Conservation (phyloP, 2,329 filamentous ascomycete species). For the Dothidotthia symphoricarpi region DNA sequence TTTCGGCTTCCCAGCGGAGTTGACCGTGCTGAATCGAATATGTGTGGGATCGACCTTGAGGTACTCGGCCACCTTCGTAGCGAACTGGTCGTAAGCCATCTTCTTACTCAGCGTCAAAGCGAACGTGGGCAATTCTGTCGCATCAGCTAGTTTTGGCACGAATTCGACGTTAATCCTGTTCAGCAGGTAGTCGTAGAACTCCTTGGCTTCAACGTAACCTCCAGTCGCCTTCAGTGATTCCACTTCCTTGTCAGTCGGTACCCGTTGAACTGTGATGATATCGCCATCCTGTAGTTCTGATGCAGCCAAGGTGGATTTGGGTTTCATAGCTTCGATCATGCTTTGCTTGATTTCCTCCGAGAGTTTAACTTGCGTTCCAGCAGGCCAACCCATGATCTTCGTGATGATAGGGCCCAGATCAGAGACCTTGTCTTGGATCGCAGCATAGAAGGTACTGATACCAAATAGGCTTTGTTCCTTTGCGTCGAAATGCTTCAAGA, state of each 20-base stretch:
- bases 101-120: slow-evolving; percentile 78
- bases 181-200: slow-evolving; percentile 91
- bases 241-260: slow-evolving; percentile 51
- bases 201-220: slow-evolving; percentile 65
- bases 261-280: slow-evolving; percentile 88
- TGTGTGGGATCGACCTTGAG: slow-evolving; percentile 79
- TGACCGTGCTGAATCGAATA: slow-evolving; percentile 86
- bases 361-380: slow-evolving; percentile 68
- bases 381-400: slow-evolving; percentile 81
- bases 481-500: slow-evolving; percentile 88
- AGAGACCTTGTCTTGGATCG: slow-evolving; percentile 80
- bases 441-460: slow-evolving; percentile 81
- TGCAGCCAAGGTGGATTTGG: slow-evolving; percentile 81
- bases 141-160: slow-evolving; percentile 59
- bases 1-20: slow-evolving; percentile 76
- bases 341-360: slow-evolving; percentile 98
- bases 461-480: slow-evolving; percentile 73
- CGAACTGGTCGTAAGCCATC: slow-evolving; percentile 83
- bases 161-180: slow-evolving; percentile 81
- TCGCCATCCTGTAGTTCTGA: slow-evolving; percentile 97
- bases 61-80: slow-evolving; percentile 76
- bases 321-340: slow-evolving; percentile 95
- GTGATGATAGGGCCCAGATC: slow-evolving; percentile 77
- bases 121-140: slow-evolving; percentile 64
- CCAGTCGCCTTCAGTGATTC: slow-evolving; percentile 39